Conservation (phyloP, 768 basidiomycete species). For the Hydnomerulius pinastri region DNA sequence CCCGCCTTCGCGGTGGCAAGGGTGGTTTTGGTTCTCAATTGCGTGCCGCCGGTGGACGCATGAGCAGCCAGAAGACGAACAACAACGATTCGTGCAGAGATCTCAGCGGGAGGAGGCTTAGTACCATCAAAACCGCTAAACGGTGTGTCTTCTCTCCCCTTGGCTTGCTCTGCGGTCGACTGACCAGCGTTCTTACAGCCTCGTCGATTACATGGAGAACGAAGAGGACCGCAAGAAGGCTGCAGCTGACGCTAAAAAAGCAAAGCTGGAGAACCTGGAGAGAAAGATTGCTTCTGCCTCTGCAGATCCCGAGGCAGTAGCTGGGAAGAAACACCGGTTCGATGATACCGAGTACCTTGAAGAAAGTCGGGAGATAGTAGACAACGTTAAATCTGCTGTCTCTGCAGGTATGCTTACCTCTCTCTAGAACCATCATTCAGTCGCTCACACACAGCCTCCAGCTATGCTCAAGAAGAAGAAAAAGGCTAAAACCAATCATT, state of each 20-base stretch:
- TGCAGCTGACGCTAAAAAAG: constrained; percentile 72
- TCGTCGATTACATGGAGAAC: constrained; percentile 83
- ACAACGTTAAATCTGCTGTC: constrained; percentile 90
- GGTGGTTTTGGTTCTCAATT: constrained; percentile 97
- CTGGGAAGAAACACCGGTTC: constrained; percentile 84
- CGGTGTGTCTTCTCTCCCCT: constrained; percentile 52
- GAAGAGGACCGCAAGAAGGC: constrained; percentile 83
- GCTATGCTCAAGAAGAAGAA: constrained; percentile 77
- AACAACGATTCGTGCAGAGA: constrained; percentile 96
- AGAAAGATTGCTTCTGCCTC: constrained; percentile 57
- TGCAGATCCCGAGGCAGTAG: constrained; percentile 45
- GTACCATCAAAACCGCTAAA: constrained; percentile 96
- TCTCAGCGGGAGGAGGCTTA: constrained; percentile 83
- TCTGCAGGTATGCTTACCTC: constrained; percentile 58
- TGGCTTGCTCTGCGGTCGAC: neutral
- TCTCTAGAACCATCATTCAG: constrained; percentile 7
- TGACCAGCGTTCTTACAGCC: constrained; percentile 40
- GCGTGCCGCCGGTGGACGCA: constrained; percentile 94
- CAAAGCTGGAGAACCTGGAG: constrained; percentile 85
- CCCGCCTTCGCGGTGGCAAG: constrained; percentile 85
- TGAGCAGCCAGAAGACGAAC: constrained; percentile 94
- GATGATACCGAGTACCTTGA: constrained; percentile 93
- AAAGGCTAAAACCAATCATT: constrained; percentile 52
- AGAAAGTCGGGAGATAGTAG: constrained; percentile 87
- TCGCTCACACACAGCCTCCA: constrained; percentile 34